Evolutionary conservation across 2,329 filamentous ascomycete species (phyloP).

Genomic region (Xylariaceae sp.): DNA sequence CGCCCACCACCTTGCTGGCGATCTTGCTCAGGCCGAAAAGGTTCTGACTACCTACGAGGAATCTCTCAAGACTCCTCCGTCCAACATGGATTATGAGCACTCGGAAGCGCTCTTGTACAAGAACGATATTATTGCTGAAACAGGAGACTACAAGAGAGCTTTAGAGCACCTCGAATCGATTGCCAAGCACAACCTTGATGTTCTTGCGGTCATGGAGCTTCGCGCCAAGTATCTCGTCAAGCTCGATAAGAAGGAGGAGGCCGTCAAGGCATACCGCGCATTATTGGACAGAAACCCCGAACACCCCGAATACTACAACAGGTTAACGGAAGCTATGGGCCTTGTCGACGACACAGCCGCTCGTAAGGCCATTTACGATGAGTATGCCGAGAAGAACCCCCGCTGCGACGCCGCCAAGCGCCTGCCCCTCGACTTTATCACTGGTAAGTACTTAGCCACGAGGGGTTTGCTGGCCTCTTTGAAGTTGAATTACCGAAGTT

Average conservation of each 20-base stretch:
- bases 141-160: slow-evolving; percentile 74
- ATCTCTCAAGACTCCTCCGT: slow-evolving; percentile 75
- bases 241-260: slow-evolving; percentile 72
- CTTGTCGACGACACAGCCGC: slow-evolving; percentile 57
- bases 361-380: slow-evolving; percentile 70
- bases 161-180: slow-evolving; percentile 78
- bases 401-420: slow-evolving; percentile 80
- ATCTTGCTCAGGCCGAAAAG: slow-evolving; percentile 80
- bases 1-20: slow-evolving; percentile 84
- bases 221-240: slow-evolving; percentile 78
- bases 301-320: slow-evolving; percentile 78
- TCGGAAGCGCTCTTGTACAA: slow-evolving; percentile 94
- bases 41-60: slow-evolving; percentile 89
- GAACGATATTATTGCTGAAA: slow-evolving; percentile 88
- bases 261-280: slow-evolving; percentile 71
- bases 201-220: slow-evolving; percentile 77
- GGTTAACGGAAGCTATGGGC: slow-evolving; percentile 63
- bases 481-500: neutral
- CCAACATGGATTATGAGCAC: slow-evolving; percentile 79
- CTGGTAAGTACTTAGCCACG: slow-evolving; percentile 45
- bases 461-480: neutral
- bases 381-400: slow-evolving; percentile 74
- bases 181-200: slow-evolving; percentile 74
- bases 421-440: slow-evolving; percentile 83
- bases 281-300: slow-evolving; percentile 85